A percentile compares a stretch with the other conserved stretches of the same genome.
phyloP scores from a whole-genome alignment of 1,139 yeast genomes.

The Casaregolazyma lundiana region DNA sequence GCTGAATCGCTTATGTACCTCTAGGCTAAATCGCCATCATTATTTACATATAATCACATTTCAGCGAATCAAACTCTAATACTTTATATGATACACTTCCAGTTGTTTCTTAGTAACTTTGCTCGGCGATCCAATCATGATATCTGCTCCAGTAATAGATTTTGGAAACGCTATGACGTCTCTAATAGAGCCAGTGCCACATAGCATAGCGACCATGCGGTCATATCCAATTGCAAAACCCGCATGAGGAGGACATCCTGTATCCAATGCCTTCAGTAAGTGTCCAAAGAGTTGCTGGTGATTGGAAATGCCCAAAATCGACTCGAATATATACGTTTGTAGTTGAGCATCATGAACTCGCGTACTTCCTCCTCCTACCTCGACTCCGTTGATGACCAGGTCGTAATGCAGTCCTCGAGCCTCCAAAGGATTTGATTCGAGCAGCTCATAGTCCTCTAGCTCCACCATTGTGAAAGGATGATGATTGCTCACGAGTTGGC shows the following conservation, averaged over 20 bases:
- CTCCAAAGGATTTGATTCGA: slow-evolving; percentile 51
- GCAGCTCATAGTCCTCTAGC: slow-evolving; percentile 55
- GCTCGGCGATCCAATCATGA: slow-evolving; percentile 84
- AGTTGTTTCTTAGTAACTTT: slow-evolving; percentile 48
- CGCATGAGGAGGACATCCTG: slow-evolving; percentile 99
- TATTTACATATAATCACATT: too few species aligned
- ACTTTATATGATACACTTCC: slow-evolving; percentile 23
- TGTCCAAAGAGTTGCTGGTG: slow-evolving; percentile 78
- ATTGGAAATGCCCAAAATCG: slow-evolving; percentile 36
- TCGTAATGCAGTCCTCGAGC: slow-evolving; percentile 95
- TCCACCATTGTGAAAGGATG: slow-evolving; percentile 96
- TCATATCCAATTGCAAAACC: slow-evolving; percentile 96
- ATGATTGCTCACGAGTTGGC: slow-evolving; percentile 65
- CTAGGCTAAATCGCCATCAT: too few species aligned
- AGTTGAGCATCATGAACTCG: slow-evolving; percentile 84
- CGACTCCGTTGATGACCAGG: slow-evolving; percentile 88
- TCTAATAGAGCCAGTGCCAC: slow-evolving; percentile 69
- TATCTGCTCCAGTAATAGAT: slow-evolving; percentile 81
- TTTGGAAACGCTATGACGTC: slow-evolving; percentile 97
- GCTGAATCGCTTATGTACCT: too few species aligned
- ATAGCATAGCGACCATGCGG: slow-evolving; percentile 83
- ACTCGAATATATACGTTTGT: slow-evolving; percentile 55
- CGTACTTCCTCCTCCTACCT: slow-evolving; percentile 95
- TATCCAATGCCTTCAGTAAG: slow-evolving; percentile 67
- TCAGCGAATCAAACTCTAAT: background rate